phyloP scores from a whole-genome alignment of 2,329 filamentous ascomycete species.

The Purpureocillium takamizusanense region DNA sequence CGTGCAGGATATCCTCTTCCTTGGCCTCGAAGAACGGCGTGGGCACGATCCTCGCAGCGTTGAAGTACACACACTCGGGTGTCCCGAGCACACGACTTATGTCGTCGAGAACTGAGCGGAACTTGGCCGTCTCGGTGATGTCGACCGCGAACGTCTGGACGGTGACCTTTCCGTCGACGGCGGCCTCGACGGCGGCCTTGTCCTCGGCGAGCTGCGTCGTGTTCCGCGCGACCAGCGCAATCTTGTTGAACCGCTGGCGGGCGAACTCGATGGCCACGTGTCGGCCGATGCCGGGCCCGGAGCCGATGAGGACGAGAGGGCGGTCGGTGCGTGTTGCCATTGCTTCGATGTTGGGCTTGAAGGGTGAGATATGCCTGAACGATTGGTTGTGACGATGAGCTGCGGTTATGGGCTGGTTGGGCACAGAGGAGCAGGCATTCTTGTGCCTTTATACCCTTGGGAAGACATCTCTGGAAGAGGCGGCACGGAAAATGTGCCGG shows the following conservation, averaged over 20 bases:
- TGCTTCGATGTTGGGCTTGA: too few species aligned
- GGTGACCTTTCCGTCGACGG: conserved; percentile 14
- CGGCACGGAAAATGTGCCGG: too few species aligned
- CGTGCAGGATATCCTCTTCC: conserved; percentile 33
- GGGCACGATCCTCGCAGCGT: conserved; percentile 36
- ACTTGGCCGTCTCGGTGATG: conserved; percentile 25
- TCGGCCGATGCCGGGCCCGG: conserved; percentile 84
- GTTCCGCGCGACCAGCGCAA: conserved; percentile 37
- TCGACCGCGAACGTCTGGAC: conserved; percentile 34
- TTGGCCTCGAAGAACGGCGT: conserved; percentile 28
- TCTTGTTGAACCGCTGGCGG: conserved; percentile 64
- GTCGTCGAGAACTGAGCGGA: conserved; percentile 27
- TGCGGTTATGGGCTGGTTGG: too few species aligned
- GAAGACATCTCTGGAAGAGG: too few species aligned
- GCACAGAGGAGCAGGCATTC: too few species aligned
- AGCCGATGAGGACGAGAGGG: conserved; percentile 64
- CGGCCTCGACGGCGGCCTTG: conserved; percentile 18
- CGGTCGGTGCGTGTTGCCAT: neutral
- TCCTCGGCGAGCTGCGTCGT: conserved; percentile 25
- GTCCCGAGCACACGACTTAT: conserved; percentile 28
- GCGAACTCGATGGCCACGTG: conserved; percentile 82
- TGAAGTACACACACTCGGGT: conserved; percentile 39
- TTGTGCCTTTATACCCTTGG: too few species aligned
- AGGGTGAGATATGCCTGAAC: too few species aligned
- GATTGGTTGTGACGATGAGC: too few species aligned